Conservation (phyloP, 2,329 filamentous ascomycete genomes). For the Stylonectria norvegica region DNA sequence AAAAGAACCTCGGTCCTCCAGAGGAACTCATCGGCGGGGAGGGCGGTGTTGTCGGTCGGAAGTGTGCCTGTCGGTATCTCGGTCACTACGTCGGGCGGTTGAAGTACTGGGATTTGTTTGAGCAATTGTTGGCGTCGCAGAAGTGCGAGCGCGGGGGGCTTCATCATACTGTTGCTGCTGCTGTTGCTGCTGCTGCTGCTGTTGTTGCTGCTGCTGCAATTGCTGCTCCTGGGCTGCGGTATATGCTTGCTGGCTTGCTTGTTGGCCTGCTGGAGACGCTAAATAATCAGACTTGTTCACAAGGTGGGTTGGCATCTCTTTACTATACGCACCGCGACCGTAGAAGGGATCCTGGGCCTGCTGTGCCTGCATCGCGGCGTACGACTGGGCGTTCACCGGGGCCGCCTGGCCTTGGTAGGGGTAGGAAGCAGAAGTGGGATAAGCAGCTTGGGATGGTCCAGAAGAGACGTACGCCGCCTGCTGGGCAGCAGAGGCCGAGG, state of each 20-base stretch:
- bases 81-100: constrained; percentile 40
- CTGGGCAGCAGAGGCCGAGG: constrained; percentile 30
- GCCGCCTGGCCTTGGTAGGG: constrained; percentile 36
- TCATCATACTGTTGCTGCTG: constrained; percentile 55
- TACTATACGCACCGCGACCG: constrained; percentile 58
- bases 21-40: constrained; percentile 33
- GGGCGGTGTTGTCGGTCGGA: constrained; percentile 39
- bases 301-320: constrained; percentile 17
- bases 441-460: constrained; percentile 30
- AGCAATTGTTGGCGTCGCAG: constrained; percentile 37
- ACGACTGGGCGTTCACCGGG: constrained; percentile 30
- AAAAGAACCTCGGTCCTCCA: constrained; percentile 19
- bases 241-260: constrained; percentile 37
- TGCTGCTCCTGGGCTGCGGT: constrained; percentile 42
- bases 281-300: constrained; percentile 42
- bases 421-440: constrained; percentile 27
- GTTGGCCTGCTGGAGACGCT: constrained; percentile 50
- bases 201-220: no score
- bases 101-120: constrained; percentile 37
- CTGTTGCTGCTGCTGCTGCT: no score
- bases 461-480: constrained; percentile 34
- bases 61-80: constrained; percentile 40
- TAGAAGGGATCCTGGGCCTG: constrained; percentile 50
- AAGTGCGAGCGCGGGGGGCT: constrained; percentile 38
- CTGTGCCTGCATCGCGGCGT: constrained; percentile 42